Percentiles rank a stretch among this genome's conserved stretches.
phyloP scores from a whole-genome alignment of 106 monocot genomes.

The Dioscorea zingiberensis region DNA sequence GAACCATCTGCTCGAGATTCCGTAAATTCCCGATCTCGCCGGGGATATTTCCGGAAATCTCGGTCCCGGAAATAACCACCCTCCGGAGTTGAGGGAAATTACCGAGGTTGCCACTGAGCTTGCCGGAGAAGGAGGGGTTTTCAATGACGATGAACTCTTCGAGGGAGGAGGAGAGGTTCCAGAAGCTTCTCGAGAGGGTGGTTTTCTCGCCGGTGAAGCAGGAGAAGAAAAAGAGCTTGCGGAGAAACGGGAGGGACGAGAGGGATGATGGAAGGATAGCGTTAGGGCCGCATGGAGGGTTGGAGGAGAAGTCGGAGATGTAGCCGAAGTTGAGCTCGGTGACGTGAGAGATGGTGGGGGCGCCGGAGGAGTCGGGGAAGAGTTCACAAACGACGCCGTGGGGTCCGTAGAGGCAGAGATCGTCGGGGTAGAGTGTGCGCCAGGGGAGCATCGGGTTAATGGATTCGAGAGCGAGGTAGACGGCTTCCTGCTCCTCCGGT shows the following conservation, averaged over 20 bases:
- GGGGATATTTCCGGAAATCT: slow-evolving; percentile 43
- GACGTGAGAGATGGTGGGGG: slow-evolving; percentile 20
- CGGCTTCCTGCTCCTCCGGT: slow-evolving; percentile 42
- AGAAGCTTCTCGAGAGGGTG: slow-evolving; percentile 11
- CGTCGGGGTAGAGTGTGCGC: slow-evolving; percentile 58
- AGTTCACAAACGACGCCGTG: slow-evolving; percentile 74
- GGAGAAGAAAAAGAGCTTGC: slow-evolving; percentile 63
- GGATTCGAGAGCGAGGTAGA: slow-evolving; percentile 44
- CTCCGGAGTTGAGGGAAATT: slow-evolving; percentile 30
- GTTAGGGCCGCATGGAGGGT: slow-evolving; percentile 44
- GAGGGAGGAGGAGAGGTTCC: slow-evolving; percentile 28
- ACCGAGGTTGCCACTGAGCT: slow-evolving; percentile 22
- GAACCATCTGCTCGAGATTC: slow-evolving; percentile 35
- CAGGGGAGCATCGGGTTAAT: slow-evolving; percentile 40
- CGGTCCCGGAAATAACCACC: slow-evolving; percentile 34
- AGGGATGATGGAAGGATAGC: slow-evolving; percentile 21
- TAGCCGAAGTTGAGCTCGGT: slow-evolving; percentile 73
- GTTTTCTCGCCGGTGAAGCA: slow-evolving; percentile 34
- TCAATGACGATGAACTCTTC: slow-evolving; percentile 59
- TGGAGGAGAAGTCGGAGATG: slow-evolving; percentile 63
- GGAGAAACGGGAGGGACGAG: slow-evolving; percentile 48
- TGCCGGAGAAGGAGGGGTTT: slow-evolving; percentile 59
- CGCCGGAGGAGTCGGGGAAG: slow-evolving; percentile 4
- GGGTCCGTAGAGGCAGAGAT: slow-evolving; percentile 68
- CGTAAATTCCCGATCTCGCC: slow-evolving; percentile 25